phyloP scores from a whole-genome alignment of 176 grass and related monocot species.

The Musa beccarii region DNA sequence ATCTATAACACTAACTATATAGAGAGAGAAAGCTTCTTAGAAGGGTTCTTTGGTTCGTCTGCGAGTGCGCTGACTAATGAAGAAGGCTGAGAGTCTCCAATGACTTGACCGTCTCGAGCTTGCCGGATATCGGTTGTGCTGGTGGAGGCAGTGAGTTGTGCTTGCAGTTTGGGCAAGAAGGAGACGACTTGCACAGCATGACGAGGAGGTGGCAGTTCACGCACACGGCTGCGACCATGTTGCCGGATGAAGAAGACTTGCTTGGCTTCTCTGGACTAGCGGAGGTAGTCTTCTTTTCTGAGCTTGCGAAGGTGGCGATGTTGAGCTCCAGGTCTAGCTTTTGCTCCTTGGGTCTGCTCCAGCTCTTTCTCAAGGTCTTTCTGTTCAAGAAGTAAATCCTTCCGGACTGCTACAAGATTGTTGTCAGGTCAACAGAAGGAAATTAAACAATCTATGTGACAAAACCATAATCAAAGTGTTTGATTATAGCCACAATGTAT shows the following conservation, averaged over 20 bases:
- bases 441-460: neutral
- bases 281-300: neutral
- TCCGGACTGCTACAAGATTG: slow-evolving; percentile 51
- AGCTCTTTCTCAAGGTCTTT: slow-evolving; percentile 77
- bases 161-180: slow-evolving; percentile 96
- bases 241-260: slow-evolving; percentile 14
- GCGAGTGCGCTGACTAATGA: slow-evolving; percentile 27
- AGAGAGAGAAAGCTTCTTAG: too few species aligned
- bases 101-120: slow-evolving; percentile 34
- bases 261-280: slow-evolving; percentile 22
- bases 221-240: slow-evolving; percentile 80
- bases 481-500: too few species aligned
- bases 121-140: slow-evolving; percentile 8
- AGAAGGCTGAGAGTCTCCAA: slow-evolving; percentile 91
- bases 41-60: too few species aligned
- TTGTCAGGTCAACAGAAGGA: neutral
- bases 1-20: too few species aligned
- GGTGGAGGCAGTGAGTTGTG: slow-evolving; percentile 8
- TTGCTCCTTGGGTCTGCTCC: slow-evolving; percentile 63
- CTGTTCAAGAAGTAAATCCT: slow-evolving; percentile 97
- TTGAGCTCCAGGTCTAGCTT: slow-evolving; percentile 74
- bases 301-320: slow-evolving; percentile 28
- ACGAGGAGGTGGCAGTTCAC: slow-evolving; percentile 78
- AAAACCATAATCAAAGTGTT: too few species aligned
- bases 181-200: slow-evolving; percentile 77